Conservation (phyloP, 2,329 filamentous ascomycete species). For the Colletotrichum navitas region DNA sequence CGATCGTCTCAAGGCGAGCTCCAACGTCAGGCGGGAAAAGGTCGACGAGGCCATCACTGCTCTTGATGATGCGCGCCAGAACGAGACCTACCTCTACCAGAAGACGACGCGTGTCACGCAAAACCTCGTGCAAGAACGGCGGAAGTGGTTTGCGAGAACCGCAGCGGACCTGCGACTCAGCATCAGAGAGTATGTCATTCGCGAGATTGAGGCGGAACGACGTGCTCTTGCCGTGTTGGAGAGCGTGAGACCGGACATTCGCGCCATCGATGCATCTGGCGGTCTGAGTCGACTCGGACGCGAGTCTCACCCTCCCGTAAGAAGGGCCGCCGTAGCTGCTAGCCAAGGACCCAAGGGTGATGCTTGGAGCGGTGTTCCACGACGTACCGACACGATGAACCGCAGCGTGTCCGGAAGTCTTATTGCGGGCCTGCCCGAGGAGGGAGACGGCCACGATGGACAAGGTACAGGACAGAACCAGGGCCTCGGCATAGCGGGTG, state of each 20-base stretch:
- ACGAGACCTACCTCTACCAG: conserved; percentile 83
- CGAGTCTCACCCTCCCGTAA: conserved; percentile 82
- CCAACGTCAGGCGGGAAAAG: conserved; percentile 91
- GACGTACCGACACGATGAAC: conserved; percentile 82
- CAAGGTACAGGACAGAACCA: conserved; percentile 50
- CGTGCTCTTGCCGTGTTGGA: conserved; percentile 94
- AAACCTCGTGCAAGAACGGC: conserved; percentile 89
- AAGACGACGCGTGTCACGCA: conserved; percentile 92
- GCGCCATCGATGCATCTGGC: conserved; percentile 90
- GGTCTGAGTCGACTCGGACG: conserved; percentile 90
- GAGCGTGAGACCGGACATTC: conserved; percentile 90
- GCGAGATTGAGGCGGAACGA: conserved; percentile 95
- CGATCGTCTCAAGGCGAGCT: conserved; percentile 87
- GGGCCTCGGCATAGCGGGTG: conserved; percentile 54
- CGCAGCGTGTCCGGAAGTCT: conserved; percentile 82
- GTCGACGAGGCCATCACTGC: conserved; percentile 96
- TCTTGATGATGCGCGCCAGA: conserved; percentile 86
- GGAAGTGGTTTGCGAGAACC: conserved; percentile 91
- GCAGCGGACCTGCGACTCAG: conserved; percentile 84
- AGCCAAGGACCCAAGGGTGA: conserved; percentile 98
- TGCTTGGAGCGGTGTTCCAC: conserved; percentile 94
- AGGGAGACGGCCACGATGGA: conserved; percentile 64
- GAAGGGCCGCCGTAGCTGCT: conserved; percentile 82
- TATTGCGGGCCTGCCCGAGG: conserved; percentile 73
- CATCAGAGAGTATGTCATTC: conserved; percentile 91